These are phyloP conservation scores for Blepharisma stoltei DNA, from an alignment of 73 alveolate genomes.

Conservation along the genomic window DNA sequence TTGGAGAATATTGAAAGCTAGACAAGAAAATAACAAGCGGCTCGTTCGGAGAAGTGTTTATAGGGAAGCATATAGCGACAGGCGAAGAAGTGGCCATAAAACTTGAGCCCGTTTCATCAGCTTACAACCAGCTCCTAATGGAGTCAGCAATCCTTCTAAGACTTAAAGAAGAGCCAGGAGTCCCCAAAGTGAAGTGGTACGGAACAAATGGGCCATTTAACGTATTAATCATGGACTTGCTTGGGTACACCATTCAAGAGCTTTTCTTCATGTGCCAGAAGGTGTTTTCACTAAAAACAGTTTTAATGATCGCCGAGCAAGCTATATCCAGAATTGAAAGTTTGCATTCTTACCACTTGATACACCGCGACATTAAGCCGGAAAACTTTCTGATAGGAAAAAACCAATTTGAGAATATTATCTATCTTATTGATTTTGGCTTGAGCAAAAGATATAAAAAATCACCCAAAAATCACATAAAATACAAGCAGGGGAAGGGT, in stretches of 20 bases:
- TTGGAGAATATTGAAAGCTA: constrained; percentile 19
- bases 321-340: constrained; percentile 59
- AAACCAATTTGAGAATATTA: constrained; percentile 36
- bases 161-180: constrained; percentile 60
- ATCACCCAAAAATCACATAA: constrained; percentile 49
- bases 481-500: constrained; percentile 42
- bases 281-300: constrained; percentile 60
- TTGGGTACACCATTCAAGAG: constrained; percentile 74
- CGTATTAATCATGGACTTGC: constrained; percentile 77
- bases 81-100: constrained; percentile 52
- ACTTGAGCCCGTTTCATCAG: constrained; percentile 32
- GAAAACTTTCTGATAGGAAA: constrained; percentile 69
- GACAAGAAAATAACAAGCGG: constrained; percentile 55
- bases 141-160: constrained; percentile 43
- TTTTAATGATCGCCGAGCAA: constrained; percentile 69
- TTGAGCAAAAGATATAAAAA: constrained; percentile 64
- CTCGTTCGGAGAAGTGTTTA: constrained; percentile 57
- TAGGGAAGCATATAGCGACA: constrained; percentile 49
- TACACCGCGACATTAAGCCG: constrained; percentile 74
- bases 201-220: constrained; percentile 77
- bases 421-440: constrained; percentile 69
- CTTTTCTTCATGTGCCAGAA: constrained; percentile 48
- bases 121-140: constrained; percentile 32
- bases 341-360: constrained; percentile 53
- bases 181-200: constrained; percentile 69